These are phyloP conservation scores for Blastobotrys petasosporus DNA, from an alignment of 1,139 yeast species.

Conservation along the genomic window DNA sequence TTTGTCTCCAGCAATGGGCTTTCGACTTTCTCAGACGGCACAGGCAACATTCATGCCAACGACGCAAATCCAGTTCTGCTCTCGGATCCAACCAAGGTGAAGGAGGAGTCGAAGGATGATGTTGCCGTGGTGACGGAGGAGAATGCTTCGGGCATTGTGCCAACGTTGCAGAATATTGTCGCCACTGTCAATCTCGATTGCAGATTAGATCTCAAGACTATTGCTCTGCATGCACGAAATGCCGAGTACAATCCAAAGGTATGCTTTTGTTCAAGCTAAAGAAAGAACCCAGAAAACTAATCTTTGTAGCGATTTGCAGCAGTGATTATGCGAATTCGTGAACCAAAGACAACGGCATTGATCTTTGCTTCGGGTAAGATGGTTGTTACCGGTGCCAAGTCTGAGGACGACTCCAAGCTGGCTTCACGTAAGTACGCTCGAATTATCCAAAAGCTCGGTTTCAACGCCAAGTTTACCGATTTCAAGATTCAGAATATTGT, in stretches of 20 bases:
- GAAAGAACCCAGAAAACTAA: background rate
- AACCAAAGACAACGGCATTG: conserved; percentile 96
- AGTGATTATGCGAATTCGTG: conserved; percentile 98
- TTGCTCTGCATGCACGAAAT: conserved; percentile 97
- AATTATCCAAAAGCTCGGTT: conserved; percentile 95
- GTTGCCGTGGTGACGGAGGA: conserved; percentile 8
- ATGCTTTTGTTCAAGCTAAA: conserved; percentile 4
- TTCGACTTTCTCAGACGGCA: conserved; percentile 42
- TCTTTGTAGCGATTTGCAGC: conserved; percentile 82
- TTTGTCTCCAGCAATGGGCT: conserved; percentile 65
- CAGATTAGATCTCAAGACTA: conserved; percentile 89
- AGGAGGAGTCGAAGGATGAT: conserved; percentile 20
- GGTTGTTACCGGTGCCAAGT: conserved; percentile 99
- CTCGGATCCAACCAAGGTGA: conserved; percentile 14
- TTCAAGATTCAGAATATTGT: conserved; percentile 97
- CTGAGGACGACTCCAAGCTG: conserved; percentile 94
- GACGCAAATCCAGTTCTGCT: conserved; percentile 24
- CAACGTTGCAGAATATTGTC: conserved; percentile 53
- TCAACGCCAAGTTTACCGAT: conserved; percentile 86
- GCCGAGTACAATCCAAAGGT: conserved; percentile 91
- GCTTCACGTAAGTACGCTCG: conserved; percentile 98
- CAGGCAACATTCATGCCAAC: background rate
- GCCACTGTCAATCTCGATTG: conserved; percentile 97
- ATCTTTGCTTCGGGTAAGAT: conserved; percentile 98
- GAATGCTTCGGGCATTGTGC: conserved; percentile 15